These are phyloP conservation scores for Stagonosporopsis vannaccii DNA, from an alignment of 2,329 filamentous ascomycete genomes.

Conservation along the genomic window DNA sequence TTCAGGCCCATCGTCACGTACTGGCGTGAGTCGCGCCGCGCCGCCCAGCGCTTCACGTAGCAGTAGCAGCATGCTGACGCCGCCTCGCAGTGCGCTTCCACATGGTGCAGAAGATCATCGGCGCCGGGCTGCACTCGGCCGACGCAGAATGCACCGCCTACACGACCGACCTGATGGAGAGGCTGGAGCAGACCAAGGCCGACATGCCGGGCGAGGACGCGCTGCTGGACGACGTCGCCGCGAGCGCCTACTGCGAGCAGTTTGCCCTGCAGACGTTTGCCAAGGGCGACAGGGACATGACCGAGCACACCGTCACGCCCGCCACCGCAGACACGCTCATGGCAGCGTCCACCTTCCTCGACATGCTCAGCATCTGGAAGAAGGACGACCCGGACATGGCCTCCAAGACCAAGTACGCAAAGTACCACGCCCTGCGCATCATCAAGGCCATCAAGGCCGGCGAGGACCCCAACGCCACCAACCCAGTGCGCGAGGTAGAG, in stretches of 20 bases:
- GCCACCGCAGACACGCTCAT: slow-evolving; percentile 95
- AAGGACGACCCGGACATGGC: slow-evolving; percentile 76
- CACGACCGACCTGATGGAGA: slow-evolving; percentile 87
- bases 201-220: slow-evolving; percentile 81
- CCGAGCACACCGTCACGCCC: slow-evolving; percentile 80
- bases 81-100: slow-evolving; percentile 55
- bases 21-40: slow-evolving; percentile 74
- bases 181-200: slow-evolving; percentile 81
- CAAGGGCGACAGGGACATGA: slow-evolving; percentile 81
- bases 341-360: slow-evolving; percentile 90
- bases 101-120: slow-evolving; percentile 90
- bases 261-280: slow-evolving; percentile 90
- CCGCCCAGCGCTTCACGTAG: neutral
- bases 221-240: slow-evolving; percentile 82
- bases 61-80: slow-evolving; percentile 25
- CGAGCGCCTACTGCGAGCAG: slow-evolving; percentile 91
- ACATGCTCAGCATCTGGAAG: slow-evolving; percentile 82
- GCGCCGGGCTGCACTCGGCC: slow-evolving; percentile 76
- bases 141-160: slow-evolving; percentile 82
- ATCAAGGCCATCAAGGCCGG: slow-evolving; percentile 89
- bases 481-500: slow-evolving; percentile 70
- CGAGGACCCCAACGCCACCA: slow-evolving; percentile 89
- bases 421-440: slow-evolving; percentile 93
- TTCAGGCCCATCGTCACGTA: slow-evolving; percentile 90
- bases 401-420: slow-evolving; percentile 93